Evolutionary conservation across 2,329 filamentous ascomycete genomes (phyloP).

Genomic region (Intubia oerlemansii): DNA sequence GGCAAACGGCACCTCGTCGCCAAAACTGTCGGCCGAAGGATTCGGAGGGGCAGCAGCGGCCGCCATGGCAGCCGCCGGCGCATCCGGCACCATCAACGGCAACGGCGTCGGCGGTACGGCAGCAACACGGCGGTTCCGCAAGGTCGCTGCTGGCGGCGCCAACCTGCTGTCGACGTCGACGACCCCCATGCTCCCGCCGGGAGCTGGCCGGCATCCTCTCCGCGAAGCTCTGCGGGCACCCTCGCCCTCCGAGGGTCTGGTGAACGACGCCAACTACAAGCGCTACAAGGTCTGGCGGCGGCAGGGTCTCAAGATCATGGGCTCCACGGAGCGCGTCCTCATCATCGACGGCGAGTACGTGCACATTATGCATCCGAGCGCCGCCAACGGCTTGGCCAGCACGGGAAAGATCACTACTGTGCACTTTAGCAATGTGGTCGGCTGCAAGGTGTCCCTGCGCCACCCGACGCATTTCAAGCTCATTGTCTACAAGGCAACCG

Average conservation of each 20-base stretch:
- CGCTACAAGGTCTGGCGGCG: conserved; percentile 66
- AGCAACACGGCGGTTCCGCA: conserved; percentile 5
- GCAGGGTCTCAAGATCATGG: conserved; percentile 62
- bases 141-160: too few relatives aligned
- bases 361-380: conserved; percentile 54
- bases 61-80: too few relatives aligned
- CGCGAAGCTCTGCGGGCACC: conserved; percentile 29
- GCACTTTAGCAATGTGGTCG: conserved; percentile 63
- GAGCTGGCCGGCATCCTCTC: too few relatives aligned
- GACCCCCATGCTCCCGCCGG: not conserved
- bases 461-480: conserved; percentile 59
- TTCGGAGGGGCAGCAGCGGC: not conserved
- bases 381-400: conserved; percentile 38
- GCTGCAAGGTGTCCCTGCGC: conserved; percentile 60
- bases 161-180: conserved; percentile 15
- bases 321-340: conserved; percentile 52
- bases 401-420: conserved; percentile 63
- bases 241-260: conserved; percentile 18
- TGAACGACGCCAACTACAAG: conserved; percentile 38
- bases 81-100: too few relatives aligned
- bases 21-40: not conserved
- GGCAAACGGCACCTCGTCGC: conserved; percentile 21
- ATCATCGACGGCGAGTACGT: conserved; percentile 74
- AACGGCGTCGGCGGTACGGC: not conserved
- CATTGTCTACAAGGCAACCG: conserved; percentile 51